A percentile compares a stretch with the other conserved stretches of the same genome.
Conservation (phyloP, 495 filamentous ascomycete genomes). For the Friedmanniomyces simplex region DNA sequence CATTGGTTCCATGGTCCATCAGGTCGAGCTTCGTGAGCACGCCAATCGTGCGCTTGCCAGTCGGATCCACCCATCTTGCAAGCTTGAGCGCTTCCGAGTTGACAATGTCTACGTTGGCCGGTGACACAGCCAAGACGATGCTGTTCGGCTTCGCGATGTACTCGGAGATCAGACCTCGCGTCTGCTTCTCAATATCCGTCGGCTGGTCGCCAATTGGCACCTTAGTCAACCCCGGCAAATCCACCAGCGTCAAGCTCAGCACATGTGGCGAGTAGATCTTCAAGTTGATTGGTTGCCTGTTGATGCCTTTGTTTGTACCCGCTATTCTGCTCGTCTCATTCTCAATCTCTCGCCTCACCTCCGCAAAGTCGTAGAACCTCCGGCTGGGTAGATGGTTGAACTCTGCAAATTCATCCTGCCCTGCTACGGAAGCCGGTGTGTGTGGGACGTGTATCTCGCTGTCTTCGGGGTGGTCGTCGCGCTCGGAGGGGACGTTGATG, state of each 20-base stretch:
- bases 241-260: slow-evolving; percentile 89
- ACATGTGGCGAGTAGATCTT: slow-evolving; percentile 99
- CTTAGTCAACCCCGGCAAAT: slow-evolving; percentile 93
- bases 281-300: slow-evolving; percentile 90
- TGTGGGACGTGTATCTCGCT: slow-evolving; percentile 58
- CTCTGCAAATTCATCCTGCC: slow-evolving; percentile 84
- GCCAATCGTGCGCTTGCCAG: slow-evolving; percentile 89
- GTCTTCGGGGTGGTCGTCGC: slow-evolving; percentile 52
- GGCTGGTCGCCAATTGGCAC: slow-evolving; percentile 97
- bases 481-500: slow-evolving; percentile 88
- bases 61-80: slow-evolving; percentile 89
- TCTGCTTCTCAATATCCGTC: slow-evolving; percentile 97
- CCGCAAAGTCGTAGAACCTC: slow-evolving; percentile 81
- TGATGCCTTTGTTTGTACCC: slow-evolving; percentile 97
- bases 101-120: slow-evolving; percentile 95
- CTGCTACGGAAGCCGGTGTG: slow-evolving; percentile 57
- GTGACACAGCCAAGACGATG: slow-evolving; percentile 92
- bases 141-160: slow-evolving; percentile 99
- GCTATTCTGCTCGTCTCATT: slow-evolving; percentile 92
- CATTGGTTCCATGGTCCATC: slow-evolving; percentile 99
- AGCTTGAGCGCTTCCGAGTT: slow-evolving; percentile 98
- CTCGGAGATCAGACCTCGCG: slow-evolving; percentile 88
- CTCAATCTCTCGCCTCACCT: slow-evolving; percentile 95
- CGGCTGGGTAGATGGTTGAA: slow-evolving; percentile 89
- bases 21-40: slow-evolving; percentile 96